Conservation (phyloP, 2,329 filamentous ascomycete species). For the Scopulariopsis brevicaulis region DNA sequence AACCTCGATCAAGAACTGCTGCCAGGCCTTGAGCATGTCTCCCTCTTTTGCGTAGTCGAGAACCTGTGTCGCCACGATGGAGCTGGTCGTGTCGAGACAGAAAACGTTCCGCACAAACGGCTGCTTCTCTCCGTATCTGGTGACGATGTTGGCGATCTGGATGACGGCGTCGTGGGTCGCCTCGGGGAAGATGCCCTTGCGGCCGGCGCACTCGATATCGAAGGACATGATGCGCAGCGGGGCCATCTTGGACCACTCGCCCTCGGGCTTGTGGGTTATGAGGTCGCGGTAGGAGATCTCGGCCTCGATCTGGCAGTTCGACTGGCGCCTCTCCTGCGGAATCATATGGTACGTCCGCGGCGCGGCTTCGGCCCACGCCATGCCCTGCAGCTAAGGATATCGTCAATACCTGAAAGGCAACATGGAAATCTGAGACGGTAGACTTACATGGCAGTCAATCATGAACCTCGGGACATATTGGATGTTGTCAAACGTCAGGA, state of each 20-base stretch:
- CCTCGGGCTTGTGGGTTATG: conserved; percentile 76
- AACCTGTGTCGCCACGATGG: conserved; percentile 91
- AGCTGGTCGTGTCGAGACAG: conserved; percentile 80
- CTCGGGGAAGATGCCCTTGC: conserved; percentile 96
- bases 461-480: conserved; percentile 94
- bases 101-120: conserved; percentile 96
- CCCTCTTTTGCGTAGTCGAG: conserved; percentile 72
- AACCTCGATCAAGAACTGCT: conserved; percentile 76
- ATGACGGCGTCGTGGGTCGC: conserved; percentile 88
- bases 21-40: conserved; percentile 88
- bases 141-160: conserved; percentile 95
- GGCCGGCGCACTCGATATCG: conserved; percentile 96
- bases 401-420: conserved; percentile 9
- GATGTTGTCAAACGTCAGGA: conserved; percentile 91
- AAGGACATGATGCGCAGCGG: conserved; percentile 88
- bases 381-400: conserved; percentile 59
- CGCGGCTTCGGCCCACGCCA: conserved; percentile 93
- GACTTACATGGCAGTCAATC: conserved; percentile 76
- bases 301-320: conserved; percentile 94
- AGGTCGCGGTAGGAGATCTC: conserved; percentile 72
- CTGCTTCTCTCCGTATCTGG: conserved; percentile 86
- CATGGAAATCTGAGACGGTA: conserved; percentile 2
- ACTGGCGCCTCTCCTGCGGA: conserved; percentile 56
- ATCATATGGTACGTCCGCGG: conserved; percentile 63
- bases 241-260: conserved; percentile 97